These are phyloP conservation scores for Candida tetrigidarum DNA, from an alignment of 1,139 yeast genomes.

Conservation along the genomic window DNA sequence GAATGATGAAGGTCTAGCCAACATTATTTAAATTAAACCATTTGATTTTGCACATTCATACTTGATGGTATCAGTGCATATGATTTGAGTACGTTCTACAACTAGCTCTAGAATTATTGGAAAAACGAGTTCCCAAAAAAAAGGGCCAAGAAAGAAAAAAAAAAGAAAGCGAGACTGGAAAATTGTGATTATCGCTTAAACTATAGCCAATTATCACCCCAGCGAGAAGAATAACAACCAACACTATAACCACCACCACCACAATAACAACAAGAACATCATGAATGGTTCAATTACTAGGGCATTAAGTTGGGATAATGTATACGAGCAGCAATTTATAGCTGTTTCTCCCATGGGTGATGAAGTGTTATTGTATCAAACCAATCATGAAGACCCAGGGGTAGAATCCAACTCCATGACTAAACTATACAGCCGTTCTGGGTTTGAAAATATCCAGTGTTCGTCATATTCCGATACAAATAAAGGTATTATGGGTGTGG, in stretches of 20 bases:
- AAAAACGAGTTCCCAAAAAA: neutral
- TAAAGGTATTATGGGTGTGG: constrained; percentile 70
- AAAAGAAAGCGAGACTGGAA: neutral
- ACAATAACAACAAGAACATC: neutral
- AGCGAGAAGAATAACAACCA: too few relatives aligned
- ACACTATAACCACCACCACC: too few relatives aligned
- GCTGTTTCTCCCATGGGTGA: constrained; percentile 73
- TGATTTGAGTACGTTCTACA: too few relatives aligned
- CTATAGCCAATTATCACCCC: too few relatives aligned
- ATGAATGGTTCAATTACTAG: constrained; percentile 62
- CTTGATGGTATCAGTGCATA: too few relatives aligned
- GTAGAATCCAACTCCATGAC: constrained; percentile 42
- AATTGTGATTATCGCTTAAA: neutral
- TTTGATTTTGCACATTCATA: neutral
- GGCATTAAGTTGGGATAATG: constrained; percentile 63
- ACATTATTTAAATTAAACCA: neutral
- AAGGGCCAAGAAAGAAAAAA: neutral
- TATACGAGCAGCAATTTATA: constrained; percentile 58
- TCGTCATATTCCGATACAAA: constrained; percentile 62
- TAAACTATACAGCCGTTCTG: constrained; percentile 57
- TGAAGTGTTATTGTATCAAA: constrained; percentile 63
- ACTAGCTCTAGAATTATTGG: neutral
- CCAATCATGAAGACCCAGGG: constrained; percentile 45
- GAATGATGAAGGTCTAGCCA: neutral
- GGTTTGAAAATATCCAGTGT: constrained; percentile 75